Percentiles rank a stretch among this genome's conserved stretches.
phyloP scores from a whole-genome alignment of 306 rosid genomes.

The Quercus aquifolioides region DNA sequence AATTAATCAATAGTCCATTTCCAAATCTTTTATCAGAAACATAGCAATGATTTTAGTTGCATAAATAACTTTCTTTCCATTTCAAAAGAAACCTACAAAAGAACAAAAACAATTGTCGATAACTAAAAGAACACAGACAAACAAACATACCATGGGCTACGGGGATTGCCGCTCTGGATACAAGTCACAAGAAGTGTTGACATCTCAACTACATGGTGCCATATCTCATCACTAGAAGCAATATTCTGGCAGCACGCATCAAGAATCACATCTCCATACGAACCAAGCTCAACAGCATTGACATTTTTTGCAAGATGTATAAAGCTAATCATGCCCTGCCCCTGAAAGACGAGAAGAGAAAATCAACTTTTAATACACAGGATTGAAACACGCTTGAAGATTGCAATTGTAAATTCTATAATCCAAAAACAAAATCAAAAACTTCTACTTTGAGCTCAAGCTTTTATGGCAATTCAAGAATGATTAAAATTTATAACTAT shows the following conservation, averaged over 20 bases:
- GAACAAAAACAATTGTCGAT: not conserved
- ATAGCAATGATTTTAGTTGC: conserved; percentile 11
- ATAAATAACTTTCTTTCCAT: conserved; percentile 16
- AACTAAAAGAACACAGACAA: conserved; percentile 9
- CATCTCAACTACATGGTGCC: conserved; percentile 77
- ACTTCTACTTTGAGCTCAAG: too few relatives aligned
- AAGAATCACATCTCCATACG: conserved; percentile 73
- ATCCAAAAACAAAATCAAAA: too few relatives aligned
- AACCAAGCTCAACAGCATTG: conserved; percentile 54
- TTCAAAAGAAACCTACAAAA: conserved; percentile 19
- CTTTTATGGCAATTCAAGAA: too few relatives aligned
- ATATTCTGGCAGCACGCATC: conserved; percentile 98
- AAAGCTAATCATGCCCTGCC: conserved; percentile 77
- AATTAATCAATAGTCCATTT: not conserved
- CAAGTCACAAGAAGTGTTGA: conserved; percentile 63
- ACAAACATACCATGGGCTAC: conserved; percentile 69
- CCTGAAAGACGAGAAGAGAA: conserved; percentile 40
- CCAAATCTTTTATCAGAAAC: not conserved
- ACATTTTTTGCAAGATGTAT: conserved; percentile 66
- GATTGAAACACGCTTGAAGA: too few relatives aligned
- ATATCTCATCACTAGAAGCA: conserved; percentile 73
- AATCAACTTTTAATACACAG: too few relatives aligned
- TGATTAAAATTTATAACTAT: too few relatives aligned
- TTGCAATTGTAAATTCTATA: too few relatives aligned
- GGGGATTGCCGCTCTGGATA: conserved; percentile 74